Percentiles rank a stretch among this genome's conserved stretches.
phyloP scores from a whole-genome alignment of 176 grass and related monocot species.

The Avena insularis region DNA sequence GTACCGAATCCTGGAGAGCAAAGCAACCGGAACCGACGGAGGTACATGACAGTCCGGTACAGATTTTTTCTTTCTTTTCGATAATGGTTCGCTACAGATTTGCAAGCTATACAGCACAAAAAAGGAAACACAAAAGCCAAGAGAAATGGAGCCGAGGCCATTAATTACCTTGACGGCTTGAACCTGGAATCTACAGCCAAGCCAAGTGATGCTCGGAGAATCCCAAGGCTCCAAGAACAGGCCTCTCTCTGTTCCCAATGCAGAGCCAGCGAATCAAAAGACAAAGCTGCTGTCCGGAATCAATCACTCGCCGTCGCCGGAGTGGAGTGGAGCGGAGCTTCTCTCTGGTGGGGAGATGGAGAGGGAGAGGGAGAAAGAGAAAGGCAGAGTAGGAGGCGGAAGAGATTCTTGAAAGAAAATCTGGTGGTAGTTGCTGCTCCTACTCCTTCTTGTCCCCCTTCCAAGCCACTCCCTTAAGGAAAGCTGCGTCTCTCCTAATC shows the following conservation, averaged over 20 bases:
- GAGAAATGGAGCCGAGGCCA: background rate
- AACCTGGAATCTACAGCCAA: background rate
- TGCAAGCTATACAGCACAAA: background rate
- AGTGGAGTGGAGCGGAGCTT: background rate
- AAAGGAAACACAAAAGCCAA: background rate
- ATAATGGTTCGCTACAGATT: conserved; percentile 3
- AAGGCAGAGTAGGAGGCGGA: background rate
- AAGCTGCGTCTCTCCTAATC: conserved; percentile 40
- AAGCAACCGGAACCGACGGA: background rate
- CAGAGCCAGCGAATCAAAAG: conserved; percentile 27
- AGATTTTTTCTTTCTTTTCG: too few species aligned
- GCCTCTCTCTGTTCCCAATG: conserved; percentile 37
- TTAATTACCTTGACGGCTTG: conserved; percentile 42
- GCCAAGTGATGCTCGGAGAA: conserved; percentile 11
- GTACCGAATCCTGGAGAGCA: background rate
- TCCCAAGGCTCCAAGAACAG: conserved; percentile 32
- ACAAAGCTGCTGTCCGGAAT: conserved; percentile 30
- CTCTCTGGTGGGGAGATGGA: background rate
- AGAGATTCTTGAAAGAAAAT: conserved; percentile 37
- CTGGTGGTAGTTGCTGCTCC: conserved; percentile 41
- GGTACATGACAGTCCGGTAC: background rate
- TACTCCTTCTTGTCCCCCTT: conserved; percentile 42
- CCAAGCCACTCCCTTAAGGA: conserved; percentile 39
- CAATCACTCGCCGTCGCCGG: background rate
- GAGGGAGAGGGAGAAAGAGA: background rate